phyloP scores from a whole-genome alignment of 306 rosid genomes.

The Pyrus communis region DNA sequence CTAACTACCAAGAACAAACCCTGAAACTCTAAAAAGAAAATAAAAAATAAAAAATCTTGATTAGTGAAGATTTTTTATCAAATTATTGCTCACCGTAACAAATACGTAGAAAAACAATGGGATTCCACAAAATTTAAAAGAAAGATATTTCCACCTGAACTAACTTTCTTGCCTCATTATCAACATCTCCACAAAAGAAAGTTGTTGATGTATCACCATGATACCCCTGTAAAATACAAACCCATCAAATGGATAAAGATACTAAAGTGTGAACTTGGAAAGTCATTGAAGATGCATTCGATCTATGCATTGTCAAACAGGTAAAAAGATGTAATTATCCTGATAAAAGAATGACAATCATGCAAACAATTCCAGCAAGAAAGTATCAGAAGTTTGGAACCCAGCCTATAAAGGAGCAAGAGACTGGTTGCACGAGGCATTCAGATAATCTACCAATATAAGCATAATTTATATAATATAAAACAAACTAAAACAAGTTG shows the following conservation, averaged over 20 bases:
- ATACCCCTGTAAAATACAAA: constrained; percentile 56
- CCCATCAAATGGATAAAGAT: constrained; percentile 9
- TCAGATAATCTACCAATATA: background rate
- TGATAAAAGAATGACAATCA: background rate
- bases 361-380: background rate
- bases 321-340: background rate
- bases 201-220: constrained; percentile 91
- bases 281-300: background rate
- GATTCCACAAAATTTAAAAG: background rate
- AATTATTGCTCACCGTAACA: background rate
- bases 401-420: background rate
- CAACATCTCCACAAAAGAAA: constrained; percentile 84
- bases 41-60: no score
- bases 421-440: background rate
- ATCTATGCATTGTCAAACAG: background rate
- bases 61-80: background rate
- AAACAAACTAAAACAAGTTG: no score
- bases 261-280: constrained; percentile 5
- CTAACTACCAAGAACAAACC: no score
- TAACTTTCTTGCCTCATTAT: constrained; percentile 54
- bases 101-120: background rate
- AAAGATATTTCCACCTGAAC: constrained; percentile 50
- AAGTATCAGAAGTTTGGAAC: background rate
- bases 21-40: no score
- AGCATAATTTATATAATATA: no score